These are phyloP conservation scores for Ceratocystis ficicola DNA, from an alignment of 2,329 filamentous ascomycete species.

Conservation along the genomic window DNA sequence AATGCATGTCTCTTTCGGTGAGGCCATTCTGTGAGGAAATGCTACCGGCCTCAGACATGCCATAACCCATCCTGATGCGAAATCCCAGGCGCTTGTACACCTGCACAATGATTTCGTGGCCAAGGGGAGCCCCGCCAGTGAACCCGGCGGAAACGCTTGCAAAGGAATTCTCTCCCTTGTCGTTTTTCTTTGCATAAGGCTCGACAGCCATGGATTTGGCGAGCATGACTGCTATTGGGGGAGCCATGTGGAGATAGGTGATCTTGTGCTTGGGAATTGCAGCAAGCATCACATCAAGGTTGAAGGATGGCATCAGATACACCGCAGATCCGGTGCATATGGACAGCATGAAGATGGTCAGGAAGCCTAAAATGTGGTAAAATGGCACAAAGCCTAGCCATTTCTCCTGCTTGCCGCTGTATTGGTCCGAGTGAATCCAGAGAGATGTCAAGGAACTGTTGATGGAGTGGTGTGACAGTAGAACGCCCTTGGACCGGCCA, in stretches of 20 bases:
- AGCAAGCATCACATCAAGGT: conserved; percentile 52
- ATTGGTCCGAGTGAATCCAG: conserved; percentile 39
- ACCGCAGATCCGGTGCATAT: conserved; percentile 42
- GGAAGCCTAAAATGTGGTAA: conserved; percentile 51
- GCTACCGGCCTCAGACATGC: conserved; percentile 62
- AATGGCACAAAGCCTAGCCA: conserved; percentile 56
- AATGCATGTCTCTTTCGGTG: conserved; percentile 34
- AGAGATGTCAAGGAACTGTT: conserved; percentile 44
- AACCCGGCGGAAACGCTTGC: conserved; percentile 41
- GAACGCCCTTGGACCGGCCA: conserved; percentile 62
- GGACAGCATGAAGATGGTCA: conserved; percentile 47
- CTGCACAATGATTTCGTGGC: conserved; percentile 43
- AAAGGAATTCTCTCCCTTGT: conserved; percentile 40
- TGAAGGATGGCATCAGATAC: conserved; percentile 60
- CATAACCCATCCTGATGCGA: conserved; percentile 50
- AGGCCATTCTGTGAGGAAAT: conserved; percentile 49
- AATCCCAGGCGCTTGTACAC: conserved; percentile 49
- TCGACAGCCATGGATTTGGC: conserved; percentile 58
- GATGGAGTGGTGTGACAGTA: conserved; percentile 56
- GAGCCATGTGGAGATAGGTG: conserved; percentile 53
- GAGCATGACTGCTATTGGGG: conserved; percentile 57
- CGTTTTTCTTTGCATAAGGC: conserved; percentile 40
- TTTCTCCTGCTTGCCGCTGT: conserved; percentile 30
- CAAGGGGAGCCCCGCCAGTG: conserved; percentile 53
- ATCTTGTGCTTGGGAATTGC: conserved; percentile 51